Conservation (phyloP, 2,329 filamentous ascomycete species). For the Aspergillus candidus region DNA sequence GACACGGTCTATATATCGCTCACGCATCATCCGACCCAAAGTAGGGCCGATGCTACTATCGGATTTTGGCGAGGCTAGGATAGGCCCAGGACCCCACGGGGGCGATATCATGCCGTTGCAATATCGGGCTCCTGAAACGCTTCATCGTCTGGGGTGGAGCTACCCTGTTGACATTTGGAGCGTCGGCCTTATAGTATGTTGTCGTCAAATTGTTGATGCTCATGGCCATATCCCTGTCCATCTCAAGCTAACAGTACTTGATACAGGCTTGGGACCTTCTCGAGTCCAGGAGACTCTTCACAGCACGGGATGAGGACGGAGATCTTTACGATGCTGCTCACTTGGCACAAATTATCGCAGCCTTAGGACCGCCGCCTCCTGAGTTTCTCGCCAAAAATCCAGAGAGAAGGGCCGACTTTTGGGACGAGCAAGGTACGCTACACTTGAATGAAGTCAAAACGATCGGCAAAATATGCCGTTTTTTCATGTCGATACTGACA, state of each 20-base stretch:
- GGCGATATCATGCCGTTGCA: constrained; percentile 25
- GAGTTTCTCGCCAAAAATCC: constrained; percentile 23
- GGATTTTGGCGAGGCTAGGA: constrained; percentile 28
- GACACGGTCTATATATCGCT: constrained; percentile 26
- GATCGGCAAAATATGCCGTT: too few relatives aligned
- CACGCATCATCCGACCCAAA: constrained; percentile 17
- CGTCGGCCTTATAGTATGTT: constrained; percentile 26
- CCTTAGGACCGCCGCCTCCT: constrained; percentile 39
- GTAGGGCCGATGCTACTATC: constrained; percentile 25
- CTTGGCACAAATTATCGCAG: constrained; percentile 40
- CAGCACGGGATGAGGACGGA: constrained; percentile 31
- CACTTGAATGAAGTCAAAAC: too few relatives aligned
- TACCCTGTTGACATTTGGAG: constrained; percentile 30
- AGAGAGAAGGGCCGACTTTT: constrained; percentile 31
- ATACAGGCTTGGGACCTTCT: constrained; percentile 44
- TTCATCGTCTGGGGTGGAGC: constrained; percentile 26
- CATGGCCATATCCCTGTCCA: constrained; percentile 2
- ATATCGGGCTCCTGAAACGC: constrained; percentile 27
- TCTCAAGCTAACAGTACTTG: not conserved
- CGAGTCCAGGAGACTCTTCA: constrained; percentile 39
- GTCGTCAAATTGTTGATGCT: not conserved
- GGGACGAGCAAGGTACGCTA: constrained; percentile 28
- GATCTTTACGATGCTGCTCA: constrained; percentile 37
- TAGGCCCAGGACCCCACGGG: constrained; percentile 18
- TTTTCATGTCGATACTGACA: not conserved